Percentiles rank a stretch among this genome's conserved stretches.
phyloP scores from a whole-genome alignment of 441 rosid genomes.

The Lepidium campestre region DNA sequence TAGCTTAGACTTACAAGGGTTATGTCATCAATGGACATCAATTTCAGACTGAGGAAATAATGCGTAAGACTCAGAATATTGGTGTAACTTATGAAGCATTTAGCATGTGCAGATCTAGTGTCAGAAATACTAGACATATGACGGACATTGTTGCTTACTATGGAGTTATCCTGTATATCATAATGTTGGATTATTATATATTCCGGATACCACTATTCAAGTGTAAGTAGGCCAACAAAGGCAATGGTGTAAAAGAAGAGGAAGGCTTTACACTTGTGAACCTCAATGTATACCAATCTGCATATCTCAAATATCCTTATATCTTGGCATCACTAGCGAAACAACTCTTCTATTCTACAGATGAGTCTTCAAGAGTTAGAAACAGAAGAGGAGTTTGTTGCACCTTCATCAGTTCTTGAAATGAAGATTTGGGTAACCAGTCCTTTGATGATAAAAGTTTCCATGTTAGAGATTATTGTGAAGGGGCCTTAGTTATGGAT shows the following conservation, averaged over 20 bases:
- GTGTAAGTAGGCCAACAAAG: background rate
- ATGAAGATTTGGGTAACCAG: too few species aligned
- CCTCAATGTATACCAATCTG: background rate
- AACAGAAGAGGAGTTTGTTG: background rate
- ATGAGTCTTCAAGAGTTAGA: background rate
- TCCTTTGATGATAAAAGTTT: background rate
- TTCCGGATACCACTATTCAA: background rate
- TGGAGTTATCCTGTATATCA: background rate
- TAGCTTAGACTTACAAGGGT: background rate
- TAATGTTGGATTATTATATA: background rate
- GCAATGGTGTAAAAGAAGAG: background rate
- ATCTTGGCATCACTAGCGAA: background rate
- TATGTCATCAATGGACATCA: background rate
- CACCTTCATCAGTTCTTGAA: background rate
- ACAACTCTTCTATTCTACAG: background rate
- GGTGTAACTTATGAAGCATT: background rate
- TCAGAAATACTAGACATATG: background rate
- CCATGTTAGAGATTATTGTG: too few species aligned
- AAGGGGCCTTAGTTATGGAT: too few species aligned
- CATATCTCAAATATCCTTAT: background rate
- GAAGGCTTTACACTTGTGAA: background rate
- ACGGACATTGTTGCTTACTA: background rate
- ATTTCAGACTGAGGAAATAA: background rate
- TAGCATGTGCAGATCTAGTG: background rate
- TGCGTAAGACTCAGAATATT: background rate